These are phyloP conservation scores for Aleurites moluccanus DNA, from an alignment of 441 rosid species.

Conservation along the genomic window DNA sequence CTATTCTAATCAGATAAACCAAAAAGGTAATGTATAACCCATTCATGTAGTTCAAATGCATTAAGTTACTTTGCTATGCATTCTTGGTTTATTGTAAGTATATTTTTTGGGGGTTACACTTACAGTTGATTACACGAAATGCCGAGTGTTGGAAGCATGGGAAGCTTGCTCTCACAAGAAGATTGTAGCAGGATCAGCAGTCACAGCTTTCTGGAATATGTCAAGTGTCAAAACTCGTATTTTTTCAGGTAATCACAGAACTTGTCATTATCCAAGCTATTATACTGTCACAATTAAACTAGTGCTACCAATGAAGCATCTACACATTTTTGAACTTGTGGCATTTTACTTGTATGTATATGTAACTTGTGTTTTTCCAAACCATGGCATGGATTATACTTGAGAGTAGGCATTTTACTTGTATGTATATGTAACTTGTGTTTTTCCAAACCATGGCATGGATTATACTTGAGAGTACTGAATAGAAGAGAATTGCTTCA, in stretches of 20 bases:
- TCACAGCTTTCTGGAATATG: conserved; percentile 84
- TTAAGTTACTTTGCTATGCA: neutral
- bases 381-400: too few relatives aligned
- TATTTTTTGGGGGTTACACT: neutral
- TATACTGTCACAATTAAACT: neutral
- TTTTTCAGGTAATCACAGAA: conserved; percentile 50
- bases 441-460: too few relatives aligned
- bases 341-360: too few relatives aligned
- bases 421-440: too few relatives aligned
- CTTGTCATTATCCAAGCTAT: neutral
- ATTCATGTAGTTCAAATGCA: neutral
- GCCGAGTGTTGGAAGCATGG: conserved; percentile 61
- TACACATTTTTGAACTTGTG: too few relatives aligned
- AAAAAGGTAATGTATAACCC: conserved; percentile 43
- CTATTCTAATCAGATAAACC: conserved; percentile 56
- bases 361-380: too few relatives aligned
- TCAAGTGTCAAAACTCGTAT: conserved; percentile 73
- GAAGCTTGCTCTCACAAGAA: conserved; percentile 83
- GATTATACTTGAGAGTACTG: too few relatives aligned
- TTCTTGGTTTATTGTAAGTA: conserved; percentile 15
- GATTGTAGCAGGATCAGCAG: conserved; percentile 70
- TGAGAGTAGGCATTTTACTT: too few relatives aligned
- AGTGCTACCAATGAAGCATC: neutral
- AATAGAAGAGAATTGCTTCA: too few relatives aligned
- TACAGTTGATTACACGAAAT: conserved; percentile 54